phyloP scores from a whole-genome alignment of 2,329 filamentous ascomycete species.

The Cladophialophora immunda region DNA sequence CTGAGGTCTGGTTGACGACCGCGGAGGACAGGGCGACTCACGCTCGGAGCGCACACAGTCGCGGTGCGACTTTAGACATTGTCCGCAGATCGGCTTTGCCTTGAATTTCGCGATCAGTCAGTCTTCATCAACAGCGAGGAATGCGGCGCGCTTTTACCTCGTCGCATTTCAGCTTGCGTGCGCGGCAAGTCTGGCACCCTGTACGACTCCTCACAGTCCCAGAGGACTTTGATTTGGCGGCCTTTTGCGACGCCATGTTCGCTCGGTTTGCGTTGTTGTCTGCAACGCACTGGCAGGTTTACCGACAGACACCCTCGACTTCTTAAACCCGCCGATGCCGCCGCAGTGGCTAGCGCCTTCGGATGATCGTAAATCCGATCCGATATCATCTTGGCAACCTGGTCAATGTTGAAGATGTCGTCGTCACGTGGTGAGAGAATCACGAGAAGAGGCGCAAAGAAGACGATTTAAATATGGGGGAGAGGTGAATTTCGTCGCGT shows the following conservation, averaged over 20 bases:
- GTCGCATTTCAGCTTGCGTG: conserved; percentile 42
- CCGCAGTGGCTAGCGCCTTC: not conserved
- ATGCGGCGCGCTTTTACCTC: conserved; percentile 32
- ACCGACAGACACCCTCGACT: conserved; percentile 3
- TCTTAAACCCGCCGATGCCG: conserved; percentile 1
- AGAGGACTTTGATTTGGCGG: conserved; percentile 26
- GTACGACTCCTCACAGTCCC: conserved; percentile 37
- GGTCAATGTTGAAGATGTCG: no score
- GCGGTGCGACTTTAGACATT: conserved; percentile 39
- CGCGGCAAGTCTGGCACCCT: conserved; percentile 41
- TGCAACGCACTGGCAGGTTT: conserved; percentile 14
- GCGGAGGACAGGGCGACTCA: conserved; percentile 15
- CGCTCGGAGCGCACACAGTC: conserved; percentile 38
- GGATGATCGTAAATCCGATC: not conserved
- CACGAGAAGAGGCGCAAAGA: not conserved
- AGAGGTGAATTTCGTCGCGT: not conserved
- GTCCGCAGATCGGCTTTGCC: conserved; percentile 36
- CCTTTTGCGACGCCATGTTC: conserved; percentile 21
- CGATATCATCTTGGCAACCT: not conserved
- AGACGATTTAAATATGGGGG: not conserved
- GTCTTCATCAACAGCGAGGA: conserved; percentile 13
- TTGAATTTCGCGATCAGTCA: conserved; percentile 11
- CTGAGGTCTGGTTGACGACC: not conserved
- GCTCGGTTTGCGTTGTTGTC: conserved; percentile 5
- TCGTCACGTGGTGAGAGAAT: not conserved